Conservation (phyloP, 345 rosid species). For the Psidium friedrichsthalianum region DNA sequence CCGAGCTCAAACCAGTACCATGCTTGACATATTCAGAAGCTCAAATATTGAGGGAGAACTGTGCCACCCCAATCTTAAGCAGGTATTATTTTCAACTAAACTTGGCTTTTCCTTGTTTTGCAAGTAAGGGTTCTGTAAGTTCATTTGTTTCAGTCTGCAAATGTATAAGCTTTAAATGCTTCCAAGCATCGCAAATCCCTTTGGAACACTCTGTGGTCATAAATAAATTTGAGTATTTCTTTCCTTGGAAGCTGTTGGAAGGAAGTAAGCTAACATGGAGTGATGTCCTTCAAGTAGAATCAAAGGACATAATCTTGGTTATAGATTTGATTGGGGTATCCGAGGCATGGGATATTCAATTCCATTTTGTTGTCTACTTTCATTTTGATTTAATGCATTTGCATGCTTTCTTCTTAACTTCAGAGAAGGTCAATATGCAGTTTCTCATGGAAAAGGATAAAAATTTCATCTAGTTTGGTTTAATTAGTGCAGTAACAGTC, state of each 20-base stretch:
- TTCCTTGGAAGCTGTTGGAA: background rate
- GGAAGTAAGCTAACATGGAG: background rate
- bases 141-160: background rate
- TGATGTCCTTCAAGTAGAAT: background rate
- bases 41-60: constrained; percentile 48
- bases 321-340: background rate
- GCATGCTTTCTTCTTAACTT: background rate
- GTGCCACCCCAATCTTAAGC: constrained; percentile 80
- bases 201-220: background rate
- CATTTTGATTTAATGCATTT: background rate
- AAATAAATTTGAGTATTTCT: background rate
- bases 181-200: background rate
- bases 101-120: background rate
- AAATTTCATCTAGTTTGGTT: background rate
- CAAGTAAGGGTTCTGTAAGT: background rate
- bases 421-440: background rate
- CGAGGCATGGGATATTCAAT: background rate
- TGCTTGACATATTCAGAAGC: constrained; percentile 85
- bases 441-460: background rate
- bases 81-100: constrained; percentile 29
- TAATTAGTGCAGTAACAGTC: background rate
- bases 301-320: background rate
- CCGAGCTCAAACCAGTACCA: constrained; percentile 94
- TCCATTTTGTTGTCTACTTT: background rate
- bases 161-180: background rate